Conservation (phyloP, 225 moss, liverwort and hornwort species). For the Ulota crispa region DNA sequence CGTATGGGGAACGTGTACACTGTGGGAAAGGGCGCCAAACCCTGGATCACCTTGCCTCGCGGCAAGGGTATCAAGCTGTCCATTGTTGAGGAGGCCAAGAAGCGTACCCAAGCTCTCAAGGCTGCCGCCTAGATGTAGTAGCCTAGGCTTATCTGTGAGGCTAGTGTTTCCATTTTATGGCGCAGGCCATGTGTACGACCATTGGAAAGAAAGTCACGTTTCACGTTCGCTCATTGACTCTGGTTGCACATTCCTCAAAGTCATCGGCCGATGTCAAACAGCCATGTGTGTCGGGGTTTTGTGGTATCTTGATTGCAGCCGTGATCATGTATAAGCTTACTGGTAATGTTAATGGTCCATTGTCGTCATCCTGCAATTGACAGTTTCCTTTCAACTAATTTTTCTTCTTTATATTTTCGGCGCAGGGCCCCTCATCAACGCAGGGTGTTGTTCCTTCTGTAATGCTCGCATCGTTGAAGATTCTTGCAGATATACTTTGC, state of each 20-base stretch:
- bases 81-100: conserved; percentile 75
- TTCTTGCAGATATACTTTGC: too few relatives aligned
- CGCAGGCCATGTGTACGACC: conserved; percentile 20
- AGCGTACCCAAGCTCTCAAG: conserved; percentile 63
- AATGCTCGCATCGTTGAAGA: too few relatives aligned
- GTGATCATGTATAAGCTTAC: background rate
- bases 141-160: conserved; percentile 13
- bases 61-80: conserved; percentile 84
- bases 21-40: conserved; percentile 59
- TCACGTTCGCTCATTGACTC: background rate
- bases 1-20: conserved; percentile 79
- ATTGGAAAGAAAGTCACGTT: conserved; percentile 32
- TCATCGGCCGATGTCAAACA: background rate
- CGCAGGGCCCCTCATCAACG: background rate
- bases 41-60: conserved; percentile 73
- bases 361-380: too few relatives aligned
- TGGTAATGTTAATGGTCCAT: too few relatives aligned
- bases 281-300: background rate
- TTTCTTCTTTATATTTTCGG: background rate
- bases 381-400: background rate
- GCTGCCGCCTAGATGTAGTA: conserved; percentile 47
- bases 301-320: background rate
- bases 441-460: background rate
- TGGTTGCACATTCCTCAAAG: background rate
- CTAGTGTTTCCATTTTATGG: conserved; percentile 18